phyloP scores from a whole-genome alignment of 352 stramenopile genomes.

The Hyaloperonospora arabidopsidis region DNA sequence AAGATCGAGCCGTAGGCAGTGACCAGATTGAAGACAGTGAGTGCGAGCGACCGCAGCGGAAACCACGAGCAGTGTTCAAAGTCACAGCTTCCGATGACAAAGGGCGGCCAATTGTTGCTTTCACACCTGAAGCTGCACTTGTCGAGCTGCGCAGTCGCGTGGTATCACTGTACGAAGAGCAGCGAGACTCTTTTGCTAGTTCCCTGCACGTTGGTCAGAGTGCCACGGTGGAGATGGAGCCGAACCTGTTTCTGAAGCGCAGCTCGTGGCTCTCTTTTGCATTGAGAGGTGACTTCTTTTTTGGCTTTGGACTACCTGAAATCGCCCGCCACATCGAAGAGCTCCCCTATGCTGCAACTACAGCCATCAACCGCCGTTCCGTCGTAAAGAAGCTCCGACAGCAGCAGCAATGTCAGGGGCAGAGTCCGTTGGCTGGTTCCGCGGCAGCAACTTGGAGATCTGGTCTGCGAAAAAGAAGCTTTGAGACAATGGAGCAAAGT shows the following conservation, averaged over 20 bases:
- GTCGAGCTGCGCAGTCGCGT: conserved; percentile 64
- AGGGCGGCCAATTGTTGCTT: conserved; percentile 54
- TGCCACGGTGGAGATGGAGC: conserved; percentile 19
- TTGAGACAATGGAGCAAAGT: conserved; percentile 22
- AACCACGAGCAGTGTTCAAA: conserved; percentile 52
- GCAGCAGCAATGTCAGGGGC: conserved; percentile 34
- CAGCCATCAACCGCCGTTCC: conserved; percentile 44
- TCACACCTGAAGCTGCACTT: conserved; percentile 56
- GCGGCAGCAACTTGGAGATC: conserved; percentile 20
- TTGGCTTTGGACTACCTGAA: conserved; percentile 65
- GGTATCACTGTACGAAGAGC: conserved; percentile 65
- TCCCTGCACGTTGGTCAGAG: conserved; percentile 6
- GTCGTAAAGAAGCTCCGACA: conserved; percentile 34
- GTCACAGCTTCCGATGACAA: conserved; percentile 70
- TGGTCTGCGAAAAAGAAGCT: conserved; percentile 21
- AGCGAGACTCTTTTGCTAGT: conserved; percentile 29
- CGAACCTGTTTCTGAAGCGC: conserved; percentile 65
- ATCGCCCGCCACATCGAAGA: conserved; percentile 63
- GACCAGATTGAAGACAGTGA: conserved; percentile 10
- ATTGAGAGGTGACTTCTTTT: conserved; percentile 71
- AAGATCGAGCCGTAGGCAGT: conserved; percentile 1
- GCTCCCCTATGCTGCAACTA: conserved; percentile 63
- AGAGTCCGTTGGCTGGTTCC: conserved; percentile 27
- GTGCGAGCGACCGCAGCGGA: conserved; percentile 15
- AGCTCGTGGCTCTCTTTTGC: conserved; percentile 80